Evolutionary conservation across 495 filamentous ascomycete genomes (phyloP).

Genomic region (Achaetomiella virescens): DNA sequence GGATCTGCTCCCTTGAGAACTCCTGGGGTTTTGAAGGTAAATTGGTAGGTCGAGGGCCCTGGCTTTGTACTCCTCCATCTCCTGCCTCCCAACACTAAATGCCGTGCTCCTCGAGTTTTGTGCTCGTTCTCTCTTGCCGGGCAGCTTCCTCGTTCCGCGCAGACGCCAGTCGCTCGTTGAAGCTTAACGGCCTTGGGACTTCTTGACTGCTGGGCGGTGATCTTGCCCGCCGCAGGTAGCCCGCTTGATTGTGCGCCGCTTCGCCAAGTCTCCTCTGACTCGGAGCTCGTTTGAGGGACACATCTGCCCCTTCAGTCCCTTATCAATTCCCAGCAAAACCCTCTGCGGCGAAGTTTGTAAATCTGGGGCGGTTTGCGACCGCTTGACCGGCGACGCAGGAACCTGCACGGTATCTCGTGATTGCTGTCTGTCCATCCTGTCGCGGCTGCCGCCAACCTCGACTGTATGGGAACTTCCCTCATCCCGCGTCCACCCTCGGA

Average conservation of each 20-base stretch:
- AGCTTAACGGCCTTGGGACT: slow-evolving; percentile 56
- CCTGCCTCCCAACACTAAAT: slow-evolving; percentile 61
- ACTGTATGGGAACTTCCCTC: slow-evolving; percentile 23
- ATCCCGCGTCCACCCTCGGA: slow-evolving; percentile 10
- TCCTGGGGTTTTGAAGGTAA: slow-evolving; percentile 42
- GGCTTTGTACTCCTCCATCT: slow-evolving; percentile 60
- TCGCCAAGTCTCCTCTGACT: slow-evolving; percentile 34
- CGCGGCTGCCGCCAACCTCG: slow-evolving; percentile 20
- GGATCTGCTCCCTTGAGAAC: slow-evolving; percentile 59
- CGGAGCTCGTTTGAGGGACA: slow-evolving; percentile 76
- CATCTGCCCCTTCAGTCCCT: slow-evolving; percentile 71
- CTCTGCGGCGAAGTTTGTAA: slow-evolving; percentile 71
- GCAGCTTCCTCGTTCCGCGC: slow-evolving; percentile 50
- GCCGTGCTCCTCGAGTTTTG: slow-evolving; percentile 58
- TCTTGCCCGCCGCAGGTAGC: slow-evolving; percentile 39
- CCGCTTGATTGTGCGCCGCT: slow-evolving; percentile 24
- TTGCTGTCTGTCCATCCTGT: slow-evolving; percentile 31
- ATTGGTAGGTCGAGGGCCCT: slow-evolving; percentile 50
- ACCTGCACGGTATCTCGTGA: slow-evolving; percentile 58
- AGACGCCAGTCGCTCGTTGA: slow-evolving; percentile 80
- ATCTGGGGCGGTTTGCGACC: slow-evolving; percentile 33
- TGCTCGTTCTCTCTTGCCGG: slow-evolving; percentile 51
- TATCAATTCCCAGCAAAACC: slow-evolving; percentile 81
- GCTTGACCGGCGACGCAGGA: slow-evolving; percentile 68
- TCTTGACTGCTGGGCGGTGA: slow-evolving; percentile 29